Conservation (phyloP, 495 filamentous ascomycete genomes). For the Penicillium cinerascens region DNA sequence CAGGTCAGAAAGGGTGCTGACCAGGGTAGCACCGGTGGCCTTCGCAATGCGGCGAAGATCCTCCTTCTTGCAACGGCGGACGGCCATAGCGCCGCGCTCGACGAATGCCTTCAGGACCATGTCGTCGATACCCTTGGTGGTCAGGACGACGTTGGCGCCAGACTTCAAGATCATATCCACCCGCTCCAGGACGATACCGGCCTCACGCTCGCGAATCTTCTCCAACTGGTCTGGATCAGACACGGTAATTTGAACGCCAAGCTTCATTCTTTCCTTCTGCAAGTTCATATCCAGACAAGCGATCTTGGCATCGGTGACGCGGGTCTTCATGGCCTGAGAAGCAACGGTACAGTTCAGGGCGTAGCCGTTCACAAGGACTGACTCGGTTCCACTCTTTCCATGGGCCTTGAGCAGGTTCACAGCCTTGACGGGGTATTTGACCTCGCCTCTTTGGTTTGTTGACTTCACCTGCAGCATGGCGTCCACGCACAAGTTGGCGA, state of each 20-base stretch:
- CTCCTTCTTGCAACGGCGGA: constrained; percentile 97
- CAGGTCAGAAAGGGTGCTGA: constrained; percentile 89
- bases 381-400: constrained; percentile 87
- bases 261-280: constrained; percentile 98
- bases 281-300: constrained; percentile 97
- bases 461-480: constrained; percentile 94
- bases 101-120: constrained; percentile 91
- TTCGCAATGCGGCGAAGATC: constrained; percentile 94
- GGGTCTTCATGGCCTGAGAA: constrained; percentile 95
- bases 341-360: constrained; percentile 98
- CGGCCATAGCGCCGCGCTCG: constrained; percentile 93
- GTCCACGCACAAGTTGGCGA: constrained; percentile 93
- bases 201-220: constrained; percentile 88
- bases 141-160: constrained; percentile 92
- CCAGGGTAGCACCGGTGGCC: constrained; percentile 88
- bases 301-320: constrained; percentile 91
- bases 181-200: constrained; percentile 88
- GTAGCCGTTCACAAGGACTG: constrained; percentile 90
- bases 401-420: constrained; percentile 99
- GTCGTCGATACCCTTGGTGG: constrained; percentile 98
- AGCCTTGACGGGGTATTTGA: constrained; percentile 98
- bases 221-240: constrained; percentile 96
- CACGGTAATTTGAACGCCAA: constrained; percentile 96
- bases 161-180: constrained; percentile 98
- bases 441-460: constrained; percentile 81